Conservation (phyloP, 2,329 filamentous ascomycete genomes). For the Aureobasidium melanogenum region DNA sequence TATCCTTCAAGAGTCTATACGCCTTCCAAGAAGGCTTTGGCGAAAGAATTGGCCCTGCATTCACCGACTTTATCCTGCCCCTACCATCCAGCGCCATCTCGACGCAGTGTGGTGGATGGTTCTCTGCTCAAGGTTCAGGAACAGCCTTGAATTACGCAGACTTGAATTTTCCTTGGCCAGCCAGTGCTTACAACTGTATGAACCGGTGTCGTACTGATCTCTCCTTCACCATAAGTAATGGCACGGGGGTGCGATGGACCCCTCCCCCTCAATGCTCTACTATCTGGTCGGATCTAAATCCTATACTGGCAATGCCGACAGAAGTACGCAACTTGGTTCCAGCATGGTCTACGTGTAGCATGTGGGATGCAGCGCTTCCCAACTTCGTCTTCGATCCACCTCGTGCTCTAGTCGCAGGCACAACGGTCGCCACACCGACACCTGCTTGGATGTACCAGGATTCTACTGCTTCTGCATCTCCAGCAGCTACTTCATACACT, state of each 20-base stretch:
- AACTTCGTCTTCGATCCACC: conserved; percentile 19
- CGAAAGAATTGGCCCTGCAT: conserved; percentile 17
- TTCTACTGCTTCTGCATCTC: conserved; percentile 1
- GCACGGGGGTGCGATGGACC: background rate
- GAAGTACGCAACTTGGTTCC: conserved; percentile 14
- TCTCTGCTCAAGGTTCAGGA: background rate
- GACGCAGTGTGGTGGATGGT: conserved; percentile 17
- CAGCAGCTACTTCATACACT: conserved; percentile 1
- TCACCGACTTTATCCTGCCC: conserved; percentile 18
- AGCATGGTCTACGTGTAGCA: conserved; percentile 14
- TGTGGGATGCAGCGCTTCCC: conserved; percentile 15
- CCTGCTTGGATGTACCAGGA: background rate
- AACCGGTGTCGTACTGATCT: background rate
- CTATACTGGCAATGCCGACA: conserved; percentile 17
- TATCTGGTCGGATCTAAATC: conserved; percentile 19
- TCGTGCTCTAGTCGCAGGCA: conserved; percentile 14
- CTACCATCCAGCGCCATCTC: conserved; percentile 18
- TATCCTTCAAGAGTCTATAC: conserved; percentile 18
- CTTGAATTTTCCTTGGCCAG: conserved; percentile 20
- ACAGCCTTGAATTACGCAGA: conserved; percentile 19
- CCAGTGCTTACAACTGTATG: conserved; percentile 20
- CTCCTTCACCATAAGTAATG: background rate
- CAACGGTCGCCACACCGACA: conserved; percentile 2
- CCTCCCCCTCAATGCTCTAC: conserved; percentile 15
- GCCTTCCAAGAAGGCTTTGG: conserved; percentile 16